Evolutionary conservation across 768 basidiomycete species (phyloP), one percentile per base, ranked within the genome.

Genomic region (Inosperma sp.): DNA sequence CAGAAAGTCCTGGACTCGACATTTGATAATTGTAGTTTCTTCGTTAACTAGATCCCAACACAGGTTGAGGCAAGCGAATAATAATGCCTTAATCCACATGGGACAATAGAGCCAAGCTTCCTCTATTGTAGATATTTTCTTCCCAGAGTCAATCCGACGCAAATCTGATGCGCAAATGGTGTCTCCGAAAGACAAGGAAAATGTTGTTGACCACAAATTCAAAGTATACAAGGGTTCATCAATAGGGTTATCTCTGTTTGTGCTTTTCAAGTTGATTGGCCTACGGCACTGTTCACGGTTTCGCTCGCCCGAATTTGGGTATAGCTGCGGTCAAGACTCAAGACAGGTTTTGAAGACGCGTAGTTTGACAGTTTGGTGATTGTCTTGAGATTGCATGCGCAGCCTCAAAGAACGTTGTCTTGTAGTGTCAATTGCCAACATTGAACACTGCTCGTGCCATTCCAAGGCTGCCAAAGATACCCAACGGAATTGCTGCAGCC

Each of bases 131-230:
- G 8, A 12, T 26, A 22, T 3, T 31, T 66, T 63, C 42, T 69
- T 76, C 52, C 51, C 65, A 4, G 56, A 59, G 2, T 25, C 58
- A 19, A 50, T 62, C 3, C 70, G 72, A n/a, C 52, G 59, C 17
- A 49, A 70, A 48, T 58, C 65, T 3, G 72, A 78, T 53, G 68
- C 68, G 17, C 42, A 62, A 1, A 66, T 77, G 19, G 68, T 64
- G 5, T 56, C 52, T 3, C 68, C 70, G 29, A 70, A 70, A 35
- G 69, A 62, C 9, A 68, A 67, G 23, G 65, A 63, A 2, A 55
- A 59, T 26, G 71, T 59, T 42, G 61, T 75, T 1, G 72, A 75
- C 5, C 75, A 73, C 42, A 75, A 77, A 58, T 72, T 77, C 55
- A 67, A 65, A 42, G 64, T 65, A 5, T 76, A 75, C 51, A 69